Evolutionary conservation across 1,284 basidiomycete species (phyloP), one percentile per base, ranked within the genome.

Genomic region (Trametes hirsuta): DNA sequence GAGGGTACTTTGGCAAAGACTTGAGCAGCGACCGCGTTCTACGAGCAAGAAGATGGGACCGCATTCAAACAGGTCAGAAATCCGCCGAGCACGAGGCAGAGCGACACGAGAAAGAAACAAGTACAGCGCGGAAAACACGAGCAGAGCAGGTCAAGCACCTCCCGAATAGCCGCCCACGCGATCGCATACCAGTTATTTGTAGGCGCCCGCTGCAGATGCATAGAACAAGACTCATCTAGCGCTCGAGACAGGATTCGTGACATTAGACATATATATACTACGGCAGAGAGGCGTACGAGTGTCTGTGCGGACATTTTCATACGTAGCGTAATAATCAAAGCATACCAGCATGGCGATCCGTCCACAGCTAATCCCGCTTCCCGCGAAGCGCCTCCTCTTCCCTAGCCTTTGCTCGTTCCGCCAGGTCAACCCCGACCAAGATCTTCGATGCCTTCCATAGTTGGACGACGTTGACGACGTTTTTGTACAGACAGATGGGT

Each of bases 401-500:
- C 58, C 91, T 78, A 35, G 84, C 89, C 63, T 84, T 83, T 54
- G 87, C 87, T 67, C 94, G 80, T 75, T 95, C 93, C 46, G 90
- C 90, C 52, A 96, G 77, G 72, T 96, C 94, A 11, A 96, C 90
- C 4, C 94, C 94, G 22, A 95, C 94, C 14, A 96, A 83, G 68
- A 97, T 92, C 81, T 98, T 98, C 15, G 93, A 93, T 25, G 97
- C 97, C 75, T 99, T 99, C 96, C 96, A 98, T 66, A 98, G 88
- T 75, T 99, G 97, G 6, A 99, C 95, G 46, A 92, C 77, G 75
- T 98, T 98, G 80, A 99, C 94, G 62, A 97, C 71, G 75, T 99
- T 98, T 82, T 99, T 99, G 63, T 83, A 76, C 10, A 87, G 72
- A 71, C 88, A 97, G 57, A 98, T 79, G 1, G 90, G 92, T 68